Base-by-base conservation (phyloP, 2,329 filamentous ascomycete genomes). In the Aspergillus brasiliensis region DNA sequence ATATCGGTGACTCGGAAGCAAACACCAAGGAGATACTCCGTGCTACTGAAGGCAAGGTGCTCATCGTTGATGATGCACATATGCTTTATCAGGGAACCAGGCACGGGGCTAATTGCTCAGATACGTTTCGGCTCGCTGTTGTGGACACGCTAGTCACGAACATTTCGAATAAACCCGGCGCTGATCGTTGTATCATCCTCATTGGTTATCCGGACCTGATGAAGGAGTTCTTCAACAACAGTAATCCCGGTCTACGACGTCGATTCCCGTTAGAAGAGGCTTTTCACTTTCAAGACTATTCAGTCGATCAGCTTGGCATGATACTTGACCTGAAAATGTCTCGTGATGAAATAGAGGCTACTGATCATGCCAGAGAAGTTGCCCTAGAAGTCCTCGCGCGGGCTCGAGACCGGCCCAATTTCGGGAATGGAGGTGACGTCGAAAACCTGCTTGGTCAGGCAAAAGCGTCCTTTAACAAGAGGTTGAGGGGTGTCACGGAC, bases 161-260 rank as follows among this genome's bases (percentile, higher is more conserved):
- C 3, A 42, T 21, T 5, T 42, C 38, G 15, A 51, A 40, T 28
- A 11, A 3, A 3, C 56, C 59, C 0, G 56, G 56, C 3, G 51
- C 59, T 3, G 59, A 61, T 11, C 47, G 51, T 3, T 61, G 59
- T 15, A 46, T 61, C 2, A 25, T 61, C 4, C n/a, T 59, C 2
- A 13, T 51, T 1, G 59, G 56, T 5, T 61, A 59, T 31, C 8
- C 49, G 8, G 51, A 61, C 6, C 19, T 46, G 25, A 59, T 61
- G 31, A 8, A 46, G 8, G 44, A 54, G 27, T 38, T 69, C 46
- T 61, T 67, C 25, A 51, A 58, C 21, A 63, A 65, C 21, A 62
- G 58, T n/a, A 68, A 68, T 11, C 51, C 59, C 3, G 59, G 59
- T 1, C 13, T 61, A 0, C 5, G 15, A 2, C 46, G 59, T 8